Evolutionary conservation across 2,329 filamentous ascomycete species (phyloP).

Genomic region (Ophiostoma sp.): DNA sequence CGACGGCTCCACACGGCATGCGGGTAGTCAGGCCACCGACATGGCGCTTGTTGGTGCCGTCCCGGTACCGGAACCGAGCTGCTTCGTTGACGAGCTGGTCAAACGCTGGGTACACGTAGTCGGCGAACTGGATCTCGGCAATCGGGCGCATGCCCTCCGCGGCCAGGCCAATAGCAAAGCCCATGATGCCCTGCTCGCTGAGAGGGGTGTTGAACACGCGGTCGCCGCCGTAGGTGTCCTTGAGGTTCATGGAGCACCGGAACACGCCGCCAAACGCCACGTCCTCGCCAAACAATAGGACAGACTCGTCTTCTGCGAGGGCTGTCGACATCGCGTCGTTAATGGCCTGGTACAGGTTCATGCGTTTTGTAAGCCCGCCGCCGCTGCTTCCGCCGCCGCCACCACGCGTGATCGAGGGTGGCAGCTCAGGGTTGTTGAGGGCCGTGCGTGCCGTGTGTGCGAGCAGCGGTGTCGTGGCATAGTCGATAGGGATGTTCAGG

Average conservation of each 20-base stretch:
- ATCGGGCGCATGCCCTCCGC: conserved; percentile 89
- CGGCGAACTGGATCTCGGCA: conserved; percentile 92
- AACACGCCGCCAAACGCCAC: conserved; percentile 97
- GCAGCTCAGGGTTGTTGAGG: conserved; percentile 65
- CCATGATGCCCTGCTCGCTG: conserved; percentile 88
- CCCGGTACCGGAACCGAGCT: conserved; percentile 78
- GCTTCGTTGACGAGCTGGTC: conserved; percentile 93
- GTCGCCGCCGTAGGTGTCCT: conserved; percentile 78
- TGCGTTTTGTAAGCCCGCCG: conserved; percentile 65
- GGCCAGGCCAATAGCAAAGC: conserved; percentile 85
- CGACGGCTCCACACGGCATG: conserved; percentile 87
- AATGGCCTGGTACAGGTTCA: conserved; percentile 92
- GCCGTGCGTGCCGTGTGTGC: conserved; percentile 71
- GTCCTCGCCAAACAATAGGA: conserved; percentile 92
- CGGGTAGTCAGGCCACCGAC: conserved; percentile 77
- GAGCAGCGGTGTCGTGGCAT: conserved; percentile 72
- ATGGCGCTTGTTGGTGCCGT: conserved; percentile 51
- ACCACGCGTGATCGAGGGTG: conserved; percentile 36
- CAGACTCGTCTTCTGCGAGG: conserved; percentile 74
- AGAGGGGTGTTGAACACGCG: conserved; percentile 95
- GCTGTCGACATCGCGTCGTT: conserved; percentile 83
- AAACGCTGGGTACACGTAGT: conserved; percentile 89
- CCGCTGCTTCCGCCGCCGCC: conserved; percentile 44
- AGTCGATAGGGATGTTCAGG: conserved; percentile 85
- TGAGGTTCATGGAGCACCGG: conserved; percentile 83